Evolutionary conservation across 1,284 basidiomycete species (phyloP).

Genomic region (Albatrellus sp.): DNA sequence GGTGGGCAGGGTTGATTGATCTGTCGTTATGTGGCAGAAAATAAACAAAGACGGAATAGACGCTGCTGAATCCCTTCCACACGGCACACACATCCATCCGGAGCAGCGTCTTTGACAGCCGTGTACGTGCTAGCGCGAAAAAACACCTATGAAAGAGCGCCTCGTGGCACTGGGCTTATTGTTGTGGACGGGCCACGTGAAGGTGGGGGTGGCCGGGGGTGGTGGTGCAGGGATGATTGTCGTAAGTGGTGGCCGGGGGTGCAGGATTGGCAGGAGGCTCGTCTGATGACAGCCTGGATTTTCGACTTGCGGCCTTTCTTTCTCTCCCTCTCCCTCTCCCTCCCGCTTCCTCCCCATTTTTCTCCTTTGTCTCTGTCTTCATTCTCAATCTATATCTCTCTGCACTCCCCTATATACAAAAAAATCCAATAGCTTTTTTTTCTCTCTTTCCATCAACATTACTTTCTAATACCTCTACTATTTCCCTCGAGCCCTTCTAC

Average conservation of each 20-base stretch:
- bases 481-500: conserved; percentile 2
- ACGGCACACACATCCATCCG: conserved; percentile 76
- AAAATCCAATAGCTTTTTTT: conserved; percentile 7
- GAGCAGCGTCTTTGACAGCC: conserved; percentile 69
- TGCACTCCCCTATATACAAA: neutral
- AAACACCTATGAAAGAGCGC: conserved; percentile 47
- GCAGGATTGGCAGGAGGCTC: no score
- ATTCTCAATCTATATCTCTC: neutral
- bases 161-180: neutral
- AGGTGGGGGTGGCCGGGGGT: neutral
- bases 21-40: neutral
- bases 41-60: conserved; percentile 31
- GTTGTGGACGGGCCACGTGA: neutral
- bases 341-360: no score
- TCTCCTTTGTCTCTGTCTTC: conserved; percentile 15
- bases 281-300: neutral
- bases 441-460: conserved; percentile 1
- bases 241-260: neutral
- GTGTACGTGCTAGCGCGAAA: conserved; percentile 79
- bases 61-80: conserved; percentile 85
- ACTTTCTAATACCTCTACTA: conserved; percentile 7
- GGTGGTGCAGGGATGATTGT: neutral
- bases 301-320: conserved; percentile 16
- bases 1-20: conserved; percentile 31
- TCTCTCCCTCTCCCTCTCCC: conserved; percentile 16